Evolutionary conservation across 2,329 filamentous ascomycete genomes (phyloP).

Genomic region (Tolypocladium cylindrosporum): DNA sequence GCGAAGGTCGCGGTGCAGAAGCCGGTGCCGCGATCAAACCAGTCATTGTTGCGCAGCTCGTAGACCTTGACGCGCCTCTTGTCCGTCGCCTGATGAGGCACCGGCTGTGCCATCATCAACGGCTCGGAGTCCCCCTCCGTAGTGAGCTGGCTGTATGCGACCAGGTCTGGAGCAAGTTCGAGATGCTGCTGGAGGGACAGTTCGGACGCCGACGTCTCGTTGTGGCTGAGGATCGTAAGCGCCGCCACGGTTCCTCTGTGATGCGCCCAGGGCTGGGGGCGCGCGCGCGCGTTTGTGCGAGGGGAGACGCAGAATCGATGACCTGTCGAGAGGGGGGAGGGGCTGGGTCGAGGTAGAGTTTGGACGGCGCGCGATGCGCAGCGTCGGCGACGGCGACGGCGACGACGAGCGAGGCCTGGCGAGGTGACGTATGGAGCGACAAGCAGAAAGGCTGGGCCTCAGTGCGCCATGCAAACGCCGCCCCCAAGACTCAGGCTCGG

Average conservation of each 20-base stretch:
- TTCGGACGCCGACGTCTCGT: slow-evolving; percentile 37
- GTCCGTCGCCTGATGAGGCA: slow-evolving; percentile 58
- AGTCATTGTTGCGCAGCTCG: slow-evolving; percentile 96
- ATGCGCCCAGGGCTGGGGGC: slow-evolving; percentile 13
- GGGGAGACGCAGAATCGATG: neutral
- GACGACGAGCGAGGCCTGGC: slow-evolving; percentile 1
- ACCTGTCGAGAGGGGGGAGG: neutral
- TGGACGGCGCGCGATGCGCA: neutral
- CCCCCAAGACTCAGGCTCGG: slow-evolving; percentile 1
- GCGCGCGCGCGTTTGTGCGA: slow-evolving; percentile 6
- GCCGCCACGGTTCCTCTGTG: slow-evolving; percentile 40
- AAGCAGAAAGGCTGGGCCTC: slow-evolving; percentile 11
- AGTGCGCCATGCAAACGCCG: slow-evolving; percentile 23
- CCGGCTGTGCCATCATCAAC: slow-evolving; percentile 61
- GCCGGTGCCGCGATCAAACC: slow-evolving; percentile 94
- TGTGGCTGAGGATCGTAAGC: slow-evolving; percentile 43
- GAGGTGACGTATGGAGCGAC: slow-evolving; percentile 2
- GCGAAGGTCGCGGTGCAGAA: slow-evolving; percentile 77
- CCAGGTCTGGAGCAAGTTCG: slow-evolving; percentile 42
- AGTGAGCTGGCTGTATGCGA: slow-evolving; percentile 38
- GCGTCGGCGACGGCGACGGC: neutral
- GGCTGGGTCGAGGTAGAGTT: neutral
- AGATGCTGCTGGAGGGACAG: slow-evolving; percentile 52
- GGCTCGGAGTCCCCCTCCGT: slow-evolving; percentile 46
- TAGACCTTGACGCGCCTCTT: slow-evolving; percentile 93